phyloP scores from a whole-genome alignment of 805 yeast genomes.

The Komagataella kurtzmanii region DNA sequence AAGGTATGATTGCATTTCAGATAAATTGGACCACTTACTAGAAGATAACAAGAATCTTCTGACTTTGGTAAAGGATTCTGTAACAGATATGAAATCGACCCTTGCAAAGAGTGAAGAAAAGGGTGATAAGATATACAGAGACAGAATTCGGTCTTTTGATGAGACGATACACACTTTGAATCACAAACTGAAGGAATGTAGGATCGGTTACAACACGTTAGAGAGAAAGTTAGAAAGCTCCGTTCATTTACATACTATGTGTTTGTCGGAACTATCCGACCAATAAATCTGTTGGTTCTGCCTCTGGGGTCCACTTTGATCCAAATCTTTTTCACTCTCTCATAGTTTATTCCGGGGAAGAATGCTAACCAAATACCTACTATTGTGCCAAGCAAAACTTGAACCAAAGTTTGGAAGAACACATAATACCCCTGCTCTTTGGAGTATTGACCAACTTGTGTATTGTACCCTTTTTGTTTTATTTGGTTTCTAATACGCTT shows the following conservation, averaged over 20 bases:
- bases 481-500: background rate
- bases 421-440: background rate
- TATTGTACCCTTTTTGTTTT: background rate
- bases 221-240: background rate
- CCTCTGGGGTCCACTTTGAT: conserved; percentile 2
- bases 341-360: conserved; percentile 1
- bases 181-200: background rate
- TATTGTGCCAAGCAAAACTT: background rate
- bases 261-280: background rate
- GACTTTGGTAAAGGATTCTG: conserved; percentile 6
- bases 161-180: background rate
- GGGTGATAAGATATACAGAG: background rate
- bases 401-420: background rate
- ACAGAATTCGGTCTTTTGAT: background rate
- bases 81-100: background rate
- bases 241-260: background rate
- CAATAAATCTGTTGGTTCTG: background rate
- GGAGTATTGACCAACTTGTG: background rate
- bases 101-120: background rate
- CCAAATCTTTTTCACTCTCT: conserved; percentile 1
- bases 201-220: background rate
- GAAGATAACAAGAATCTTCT: conserved; percentile 16
- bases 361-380: conserved; percentile 1
- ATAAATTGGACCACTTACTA: conserved; percentile 13
- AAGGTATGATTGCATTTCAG: conserved; percentile 16